Evolutionary conservation across 2,329 filamentous ascomycete genomes (phyloP).

Genomic region (Stagonosporopsis rhizophila): DNA sequence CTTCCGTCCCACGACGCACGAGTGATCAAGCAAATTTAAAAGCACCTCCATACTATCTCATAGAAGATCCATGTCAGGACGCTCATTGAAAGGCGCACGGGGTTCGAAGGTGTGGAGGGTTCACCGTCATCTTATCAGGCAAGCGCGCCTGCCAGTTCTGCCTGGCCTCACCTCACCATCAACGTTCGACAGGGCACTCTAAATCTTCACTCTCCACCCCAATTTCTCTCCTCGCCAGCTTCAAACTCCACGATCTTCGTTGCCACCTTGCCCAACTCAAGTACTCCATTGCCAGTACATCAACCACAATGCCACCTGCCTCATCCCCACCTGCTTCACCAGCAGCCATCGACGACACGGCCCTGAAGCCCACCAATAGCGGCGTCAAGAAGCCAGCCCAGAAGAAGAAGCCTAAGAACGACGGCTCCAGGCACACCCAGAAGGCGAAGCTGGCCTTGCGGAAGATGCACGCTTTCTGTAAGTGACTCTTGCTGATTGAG

Average conservation of each 20-base stretch:
- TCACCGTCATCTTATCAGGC: background rate
- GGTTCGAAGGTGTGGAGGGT: background rate
- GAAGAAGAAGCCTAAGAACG: conserved; percentile 18
- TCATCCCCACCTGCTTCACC: background rate
- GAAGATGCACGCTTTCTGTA: conserved; percentile 48
- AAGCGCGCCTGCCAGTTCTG: conserved; percentile 19
- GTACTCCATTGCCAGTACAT: background rate
- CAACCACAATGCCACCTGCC: conserved; percentile 30
- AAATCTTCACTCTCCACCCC: no score
- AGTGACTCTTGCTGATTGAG: conserved; percentile 19
- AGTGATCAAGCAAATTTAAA: background rate
- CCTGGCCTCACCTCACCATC: conserved; percentile 13
- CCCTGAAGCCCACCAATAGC: conserved; percentile 21
- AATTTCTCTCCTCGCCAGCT: background rate
- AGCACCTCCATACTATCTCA: no score
- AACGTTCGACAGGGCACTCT: background rate
- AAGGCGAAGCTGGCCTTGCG: conserved; percentile 42
- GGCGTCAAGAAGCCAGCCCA: conserved; percentile 41
- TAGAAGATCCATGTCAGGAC: no score
- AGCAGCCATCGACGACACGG: conserved; percentile 26
- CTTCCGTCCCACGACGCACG: background rate
- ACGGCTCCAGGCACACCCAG: conserved; percentile 26
- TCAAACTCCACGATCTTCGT: background rate
- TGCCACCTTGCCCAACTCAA: background rate
- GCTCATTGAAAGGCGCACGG: background rate